A percentile compares a stretch with the other conserved stretches of the same genome.
Evolutionary conservation across 495 filamentous ascomycete genomes (phyloP).

Genomic region (Podospora conica): DNA sequence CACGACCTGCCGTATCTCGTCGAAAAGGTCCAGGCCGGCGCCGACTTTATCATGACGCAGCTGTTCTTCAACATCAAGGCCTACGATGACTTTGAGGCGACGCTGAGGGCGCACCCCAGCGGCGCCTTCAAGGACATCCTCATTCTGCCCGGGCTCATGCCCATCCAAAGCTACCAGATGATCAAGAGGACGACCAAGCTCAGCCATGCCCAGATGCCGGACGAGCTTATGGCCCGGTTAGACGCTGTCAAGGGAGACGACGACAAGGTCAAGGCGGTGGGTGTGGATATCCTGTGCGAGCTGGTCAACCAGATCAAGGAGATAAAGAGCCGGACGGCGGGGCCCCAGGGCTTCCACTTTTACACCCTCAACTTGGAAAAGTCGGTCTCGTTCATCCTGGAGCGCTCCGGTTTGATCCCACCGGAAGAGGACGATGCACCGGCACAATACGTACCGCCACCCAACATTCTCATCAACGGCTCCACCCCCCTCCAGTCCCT

Average conservation of each 20-base stretch:
- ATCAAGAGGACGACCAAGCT: constrained; percentile 92
- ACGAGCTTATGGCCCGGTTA: constrained; percentile 59
- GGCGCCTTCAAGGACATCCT: constrained; percentile 81
- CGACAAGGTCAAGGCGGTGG: constrained; percentile 76
- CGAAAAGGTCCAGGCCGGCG: constrained; percentile 85
- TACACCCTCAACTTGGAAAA: constrained; percentile 97
- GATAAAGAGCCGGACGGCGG: constrained; percentile 41
- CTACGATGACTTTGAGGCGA: constrained; percentile 71
- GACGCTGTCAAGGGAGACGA: constrained; percentile 83
- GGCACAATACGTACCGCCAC: constrained; percentile 38
- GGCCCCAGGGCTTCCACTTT: constrained; percentile 84
- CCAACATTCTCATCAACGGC: constrained; percentile 31
- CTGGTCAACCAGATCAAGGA: constrained; percentile 64
- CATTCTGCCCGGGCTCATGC: constrained; percentile 95
- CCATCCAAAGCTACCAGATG: constrained; percentile 94
- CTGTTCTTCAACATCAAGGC: constrained; percentile 87
- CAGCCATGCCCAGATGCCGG: constrained; percentile 77
- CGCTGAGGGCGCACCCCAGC: constrained; percentile 73
- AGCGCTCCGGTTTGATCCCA: constrained; percentile 77
- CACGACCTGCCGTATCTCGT: constrained; percentile 85
- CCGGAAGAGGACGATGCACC: constrained; percentile 36
- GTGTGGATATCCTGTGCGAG: constrained; percentile 65
- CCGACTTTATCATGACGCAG: constrained; percentile 99
- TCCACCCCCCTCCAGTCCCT: constrained; percentile 17
- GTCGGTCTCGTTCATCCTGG: constrained; percentile 86